Percentiles rank a stretch among this genome's conserved stretches.
These are phyloP conservation scores for Candida manassasensis DNA, from an alignment of 805 yeast species.

Conservation along the genomic window DNA sequence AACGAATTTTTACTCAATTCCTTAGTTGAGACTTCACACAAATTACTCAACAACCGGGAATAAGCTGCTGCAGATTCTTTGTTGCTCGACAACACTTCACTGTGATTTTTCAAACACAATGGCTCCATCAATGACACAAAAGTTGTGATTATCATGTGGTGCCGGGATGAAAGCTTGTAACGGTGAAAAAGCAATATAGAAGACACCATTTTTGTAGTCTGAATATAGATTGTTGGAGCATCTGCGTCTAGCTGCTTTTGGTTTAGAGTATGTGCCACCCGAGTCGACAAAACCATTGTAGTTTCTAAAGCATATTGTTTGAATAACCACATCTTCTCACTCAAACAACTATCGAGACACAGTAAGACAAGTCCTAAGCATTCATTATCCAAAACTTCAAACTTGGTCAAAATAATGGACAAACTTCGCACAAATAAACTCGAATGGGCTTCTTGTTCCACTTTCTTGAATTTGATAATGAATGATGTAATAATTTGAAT, in stretches of 20 bases:
- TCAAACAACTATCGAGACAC: slow-evolving; percentile 37
- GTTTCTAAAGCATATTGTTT: slow-evolving; percentile 65
- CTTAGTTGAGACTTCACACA: slow-evolving; percentile 65
- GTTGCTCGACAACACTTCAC: neutral
- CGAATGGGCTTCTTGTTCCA: slow-evolving; percentile 7
- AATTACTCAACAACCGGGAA: slow-evolving; percentile 56
- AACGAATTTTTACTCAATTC: slow-evolving; percentile 23
- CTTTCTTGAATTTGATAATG: slow-evolving; percentile 12
- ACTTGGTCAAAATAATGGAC: slow-evolving; percentile 19
- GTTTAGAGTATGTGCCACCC: slow-evolving; percentile 11
- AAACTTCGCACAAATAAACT: slow-evolving; percentile 24
- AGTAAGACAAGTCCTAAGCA: slow-evolving; percentile 11
- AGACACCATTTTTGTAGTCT: slow-evolving; percentile 49
- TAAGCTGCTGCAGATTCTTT: slow-evolving; percentile 42
- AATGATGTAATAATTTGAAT: slow-evolving; percentile 19
- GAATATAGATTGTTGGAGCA: slow-evolving; percentile 28
- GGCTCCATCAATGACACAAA: slow-evolving; percentile 49
- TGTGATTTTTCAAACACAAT: slow-evolving; percentile 27
- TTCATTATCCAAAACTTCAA: slow-evolving; percentile 7
- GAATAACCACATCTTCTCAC: slow-evolving; percentile 52
- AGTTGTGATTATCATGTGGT: slow-evolving; percentile 55
- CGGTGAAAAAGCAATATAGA: slow-evolving; percentile 64
- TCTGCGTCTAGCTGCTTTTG: slow-evolving; percentile 4
- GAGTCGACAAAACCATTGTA: slow-evolving; percentile 37
- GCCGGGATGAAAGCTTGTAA: slow-evolving; percentile 62